A percentile compares a stretch with the other conserved stretches of the same genome.
phyloP scores from a whole-genome alignment of 495 filamentous ascomycete species.

The Evernia prunastri region DNA sequence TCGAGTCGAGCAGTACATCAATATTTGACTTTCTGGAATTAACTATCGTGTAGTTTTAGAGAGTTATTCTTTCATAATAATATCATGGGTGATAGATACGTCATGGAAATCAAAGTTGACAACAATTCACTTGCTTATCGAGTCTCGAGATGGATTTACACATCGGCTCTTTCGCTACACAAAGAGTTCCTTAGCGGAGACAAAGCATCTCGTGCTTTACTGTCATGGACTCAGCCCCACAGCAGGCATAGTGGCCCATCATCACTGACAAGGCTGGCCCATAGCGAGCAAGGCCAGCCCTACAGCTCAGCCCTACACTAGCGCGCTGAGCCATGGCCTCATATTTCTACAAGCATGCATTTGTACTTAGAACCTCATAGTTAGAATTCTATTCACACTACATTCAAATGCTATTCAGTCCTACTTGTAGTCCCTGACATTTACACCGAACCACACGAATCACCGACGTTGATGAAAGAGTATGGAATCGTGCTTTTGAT shows the following conservation, averaged over 20 bases:
- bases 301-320: too few species aligned
- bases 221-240: too few species aligned
- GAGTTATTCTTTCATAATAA: conserved; percentile 37
- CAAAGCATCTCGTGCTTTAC: conserved; percentile 16
- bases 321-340: too few species aligned
- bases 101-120: conserved; percentile 8
- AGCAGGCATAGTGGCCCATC: too few species aligned
- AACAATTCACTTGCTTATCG: conserved; percentile 24
- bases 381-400: too few species aligned
- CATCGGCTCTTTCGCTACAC: not conserved
- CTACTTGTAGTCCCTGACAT: too few species aligned
- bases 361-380: too few species aligned
- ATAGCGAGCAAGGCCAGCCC: too few species aligned
- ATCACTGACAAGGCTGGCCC: too few species aligned
- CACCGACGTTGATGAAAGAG: conserved; percentile 21
- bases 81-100: conserved; percentile 30
- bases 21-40: conserved; percentile 33
- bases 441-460: conserved; percentile 32
- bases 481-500: conserved; percentile 34
- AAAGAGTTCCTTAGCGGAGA: not conserved
- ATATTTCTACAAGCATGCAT: too few species aligned
- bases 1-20: conserved; percentile 35
- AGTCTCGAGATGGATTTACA: conserved; percentile 9
- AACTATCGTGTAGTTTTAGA: conserved; percentile 31
- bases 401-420: too few species aligned